These are phyloP conservation scores for Scopulariopsis brevicaulis DNA, from an alignment of 2,329 filamentous ascomycete genomes.

Conservation along the genomic window DNA sequence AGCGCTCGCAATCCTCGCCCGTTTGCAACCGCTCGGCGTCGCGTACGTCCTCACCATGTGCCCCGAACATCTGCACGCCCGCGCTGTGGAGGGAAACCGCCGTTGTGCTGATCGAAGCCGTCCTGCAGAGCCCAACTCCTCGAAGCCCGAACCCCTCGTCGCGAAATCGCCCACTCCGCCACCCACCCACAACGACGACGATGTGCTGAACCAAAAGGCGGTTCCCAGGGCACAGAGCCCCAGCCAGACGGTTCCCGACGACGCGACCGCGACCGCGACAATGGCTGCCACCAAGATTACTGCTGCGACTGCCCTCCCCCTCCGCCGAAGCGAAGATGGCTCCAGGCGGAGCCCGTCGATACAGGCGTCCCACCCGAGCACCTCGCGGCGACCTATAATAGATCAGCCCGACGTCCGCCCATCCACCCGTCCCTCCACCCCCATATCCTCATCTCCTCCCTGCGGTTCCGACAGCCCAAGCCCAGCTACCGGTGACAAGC, in stretches of 20 bases:
- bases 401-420: background rate
- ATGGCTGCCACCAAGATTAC: background rate
- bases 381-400: constrained; percentile 4
- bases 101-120: constrained; percentile 1
- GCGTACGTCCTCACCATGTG: background rate
- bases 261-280: background rate
- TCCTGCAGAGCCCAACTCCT: background rate
- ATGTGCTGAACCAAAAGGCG: background rate
- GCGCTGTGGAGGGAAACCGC: background rate
- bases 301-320: background rate
- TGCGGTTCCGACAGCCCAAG: background rate
- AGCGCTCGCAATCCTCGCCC: constrained; percentile 5
- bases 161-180: background rate
- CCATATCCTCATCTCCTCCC: background rate
- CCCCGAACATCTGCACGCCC: background rate
- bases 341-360: background rate
- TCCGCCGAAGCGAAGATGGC: constrained; percentile 3
- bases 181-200: background rate
- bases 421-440: constrained; percentile 1
- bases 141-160: background rate
- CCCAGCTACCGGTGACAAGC: background rate
- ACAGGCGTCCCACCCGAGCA: background rate
- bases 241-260: background rate
- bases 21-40: constrained; percentile 2
- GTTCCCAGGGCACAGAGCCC: background rate